Evolutionary conservation across 164 flowering plant genomes (phyloP).

Genomic region (Magnolia changhungtana): DNA sequence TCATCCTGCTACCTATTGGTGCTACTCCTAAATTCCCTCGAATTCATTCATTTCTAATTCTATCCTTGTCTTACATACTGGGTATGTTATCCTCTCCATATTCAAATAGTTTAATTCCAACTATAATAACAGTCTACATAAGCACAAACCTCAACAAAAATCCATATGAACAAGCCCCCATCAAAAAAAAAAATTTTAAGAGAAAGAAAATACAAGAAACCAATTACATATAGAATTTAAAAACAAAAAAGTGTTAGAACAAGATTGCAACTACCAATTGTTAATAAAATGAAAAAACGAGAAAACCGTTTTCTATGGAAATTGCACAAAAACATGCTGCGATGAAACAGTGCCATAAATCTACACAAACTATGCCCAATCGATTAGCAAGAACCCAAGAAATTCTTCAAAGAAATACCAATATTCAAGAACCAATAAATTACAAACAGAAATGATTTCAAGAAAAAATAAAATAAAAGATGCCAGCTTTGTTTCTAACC

Average conservation of each 20-base stretch:
- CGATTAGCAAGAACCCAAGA: background rate
- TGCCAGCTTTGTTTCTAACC: conserved; percentile 31
- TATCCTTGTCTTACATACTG: too few relatives aligned
- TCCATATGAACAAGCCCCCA: too few relatives aligned
- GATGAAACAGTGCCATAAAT: background rate
- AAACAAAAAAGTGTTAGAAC: background rate
- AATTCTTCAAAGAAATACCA: background rate
- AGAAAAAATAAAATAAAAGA: background rate
- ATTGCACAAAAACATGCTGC: background rate
- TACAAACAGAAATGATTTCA: background rate
- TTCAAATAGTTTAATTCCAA: too few relatives aligned
- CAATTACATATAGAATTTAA: background rate
- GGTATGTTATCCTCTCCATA: too few relatives aligned
- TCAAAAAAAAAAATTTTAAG: too few relatives aligned
- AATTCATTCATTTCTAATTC: too few relatives aligned
- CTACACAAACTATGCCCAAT: background rate
- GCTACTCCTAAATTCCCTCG: too few relatives aligned
- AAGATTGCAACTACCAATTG: background rate
- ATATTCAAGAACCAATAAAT: background rate
- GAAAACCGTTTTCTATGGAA: background rate
- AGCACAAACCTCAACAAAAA: too few relatives aligned
- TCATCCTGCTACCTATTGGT: too few relatives aligned
- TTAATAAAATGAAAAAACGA: background rate
- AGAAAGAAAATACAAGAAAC: background rate
- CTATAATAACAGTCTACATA: too few relatives aligned